Conservation (phyloP, 2,329 filamentous ascomycete genomes). For the Cladosporium sp. region DNA sequence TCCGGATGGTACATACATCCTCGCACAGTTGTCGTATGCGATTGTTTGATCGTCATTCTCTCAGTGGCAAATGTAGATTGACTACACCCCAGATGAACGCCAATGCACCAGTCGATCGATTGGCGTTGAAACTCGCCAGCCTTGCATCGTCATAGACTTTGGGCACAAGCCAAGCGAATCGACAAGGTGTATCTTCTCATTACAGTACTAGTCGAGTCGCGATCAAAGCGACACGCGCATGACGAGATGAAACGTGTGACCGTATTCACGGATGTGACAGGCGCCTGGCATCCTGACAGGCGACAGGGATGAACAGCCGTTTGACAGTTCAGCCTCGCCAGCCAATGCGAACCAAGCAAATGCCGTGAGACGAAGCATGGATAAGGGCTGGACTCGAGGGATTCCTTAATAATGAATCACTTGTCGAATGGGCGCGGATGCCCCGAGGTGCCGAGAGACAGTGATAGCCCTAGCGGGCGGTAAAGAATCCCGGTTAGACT, state of each 20-base stretch:
- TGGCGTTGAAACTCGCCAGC: not conserved
- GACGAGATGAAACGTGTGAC: not conserved
- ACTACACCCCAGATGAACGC: not conserved
- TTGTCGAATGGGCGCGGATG: slow-evolving; percentile 1
- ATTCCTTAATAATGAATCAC: slow-evolving; percentile 1
- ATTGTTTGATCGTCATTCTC: not conserved
- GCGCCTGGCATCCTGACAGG: not conserved
- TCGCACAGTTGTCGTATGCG: not conserved
- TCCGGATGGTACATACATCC: not conserved
- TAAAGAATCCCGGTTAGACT: not conserved
- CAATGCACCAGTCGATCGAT: slow-evolving; percentile 1
- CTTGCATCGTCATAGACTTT: slow-evolving; percentile 4
- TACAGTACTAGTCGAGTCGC: not conserved
- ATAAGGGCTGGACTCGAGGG: not conserved
- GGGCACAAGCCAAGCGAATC: not conserved
- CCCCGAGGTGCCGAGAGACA: slow-evolving; percentile 4
- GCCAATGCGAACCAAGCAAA: not conserved
- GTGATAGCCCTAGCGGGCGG: not conserved
- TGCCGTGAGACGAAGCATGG: slow-evolving; percentile 2
- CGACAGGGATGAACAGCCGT: not conserved
- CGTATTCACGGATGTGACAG: slow-evolving; percentile 2
- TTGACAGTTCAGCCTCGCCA: slow-evolving; percentile 2
- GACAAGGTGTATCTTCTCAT: not conserved
- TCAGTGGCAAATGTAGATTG: not conserved
- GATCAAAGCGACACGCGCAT: not conserved